Evolutionary conservation across 1,284 basidiomycete genomes (phyloP).

Genomic region (Takashimella tepidaria): DNA sequence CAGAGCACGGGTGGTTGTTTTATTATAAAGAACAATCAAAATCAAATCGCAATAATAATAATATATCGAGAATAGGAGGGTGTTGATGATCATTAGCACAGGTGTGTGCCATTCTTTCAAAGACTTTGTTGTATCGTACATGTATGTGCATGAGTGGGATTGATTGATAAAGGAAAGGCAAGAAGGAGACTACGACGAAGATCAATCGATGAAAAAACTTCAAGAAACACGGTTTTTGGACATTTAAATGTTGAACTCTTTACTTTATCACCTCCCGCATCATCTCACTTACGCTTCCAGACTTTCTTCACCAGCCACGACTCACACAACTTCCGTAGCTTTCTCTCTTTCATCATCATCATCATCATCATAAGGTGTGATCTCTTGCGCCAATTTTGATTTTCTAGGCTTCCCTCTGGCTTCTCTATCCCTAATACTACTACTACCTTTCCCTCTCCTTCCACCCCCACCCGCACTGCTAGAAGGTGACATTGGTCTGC

Average conservation of each 20-base stretch:
- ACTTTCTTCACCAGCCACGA: not conserved
- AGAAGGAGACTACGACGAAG: too few species aligned
- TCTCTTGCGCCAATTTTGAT: slow-evolving; percentile 42
- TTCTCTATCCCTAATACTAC: slow-evolving; percentile 7
- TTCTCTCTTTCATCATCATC: not conserved
- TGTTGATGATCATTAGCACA: too few species aligned
- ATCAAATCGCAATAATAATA: not conserved
- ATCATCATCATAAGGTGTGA: slow-evolving; percentile 21
- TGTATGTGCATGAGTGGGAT: not conserved
- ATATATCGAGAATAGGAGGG: too few species aligned
- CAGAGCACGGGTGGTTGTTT: not conserved
- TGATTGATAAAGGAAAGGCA: too few species aligned
- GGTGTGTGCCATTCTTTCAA: too few species aligned
- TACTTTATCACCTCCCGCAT: not conserved
- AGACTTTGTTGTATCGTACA: not conserved
- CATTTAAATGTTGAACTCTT: too few species aligned
- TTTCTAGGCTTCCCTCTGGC: slow-evolving; percentile 28
- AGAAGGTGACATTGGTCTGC: too few species aligned
- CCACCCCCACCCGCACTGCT: slow-evolving; percentile 5
- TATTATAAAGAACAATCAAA: not conserved
- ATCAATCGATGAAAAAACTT: too few species aligned
- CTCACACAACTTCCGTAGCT: not conserved
- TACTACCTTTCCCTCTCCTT: slow-evolving; percentile 4
- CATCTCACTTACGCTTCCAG: not conserved
- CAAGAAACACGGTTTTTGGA: too few species aligned